Percentiles rank a stretch among this genome's conserved stretches.
Conservation (phyloP, 1,139 yeast genomes). For the Hansenula lynferdii region DNA sequence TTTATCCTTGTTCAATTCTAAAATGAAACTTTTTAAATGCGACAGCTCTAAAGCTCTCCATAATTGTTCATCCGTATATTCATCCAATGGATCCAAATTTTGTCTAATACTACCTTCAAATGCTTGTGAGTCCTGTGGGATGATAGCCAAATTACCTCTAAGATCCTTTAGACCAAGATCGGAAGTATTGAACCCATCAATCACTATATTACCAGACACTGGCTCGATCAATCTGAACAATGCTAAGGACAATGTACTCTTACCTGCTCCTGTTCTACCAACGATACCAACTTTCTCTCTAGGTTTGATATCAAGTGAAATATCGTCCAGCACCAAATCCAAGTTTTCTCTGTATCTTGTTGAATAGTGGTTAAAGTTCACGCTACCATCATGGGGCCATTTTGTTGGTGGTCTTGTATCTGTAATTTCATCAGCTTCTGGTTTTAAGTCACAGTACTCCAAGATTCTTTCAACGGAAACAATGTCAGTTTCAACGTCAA, state of each 20-base stretch:
- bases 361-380: conserved; percentile 54
- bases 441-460: conserved; percentile 60
- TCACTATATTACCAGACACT: conserved; percentile 43
- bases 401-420: conserved; percentile 35
- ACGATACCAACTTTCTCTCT: conserved; percentile 75
- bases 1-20: conserved; percentile 28
- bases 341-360: conserved; percentile 58
- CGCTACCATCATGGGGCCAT: conserved; percentile 63
- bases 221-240: conserved; percentile 74
- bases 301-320: conserved; percentile 48
- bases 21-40: conserved; percentile 44
- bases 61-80: conserved; percentile 45
- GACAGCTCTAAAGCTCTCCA: conserved; percentile 53
- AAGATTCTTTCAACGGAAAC: conserved; percentile 75
- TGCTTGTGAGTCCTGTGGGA: conserved; percentile 69
- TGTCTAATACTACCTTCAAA: conserved; percentile 58
- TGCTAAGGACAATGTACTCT: conserved; percentile 66
- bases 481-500: conserved; percentile 69
- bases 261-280: conserved; percentile 88
- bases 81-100: conserved; percentile 56
- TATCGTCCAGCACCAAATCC: conserved; percentile 52
- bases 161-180: conserved; percentile 43
- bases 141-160: conserved; percentile 52
- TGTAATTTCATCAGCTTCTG: conserved; percentile 46
- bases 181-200: conserved; percentile 47